Conservation (phyloP, 805 yeast species). For the Myxozyma vanderwaltii region DNA sequence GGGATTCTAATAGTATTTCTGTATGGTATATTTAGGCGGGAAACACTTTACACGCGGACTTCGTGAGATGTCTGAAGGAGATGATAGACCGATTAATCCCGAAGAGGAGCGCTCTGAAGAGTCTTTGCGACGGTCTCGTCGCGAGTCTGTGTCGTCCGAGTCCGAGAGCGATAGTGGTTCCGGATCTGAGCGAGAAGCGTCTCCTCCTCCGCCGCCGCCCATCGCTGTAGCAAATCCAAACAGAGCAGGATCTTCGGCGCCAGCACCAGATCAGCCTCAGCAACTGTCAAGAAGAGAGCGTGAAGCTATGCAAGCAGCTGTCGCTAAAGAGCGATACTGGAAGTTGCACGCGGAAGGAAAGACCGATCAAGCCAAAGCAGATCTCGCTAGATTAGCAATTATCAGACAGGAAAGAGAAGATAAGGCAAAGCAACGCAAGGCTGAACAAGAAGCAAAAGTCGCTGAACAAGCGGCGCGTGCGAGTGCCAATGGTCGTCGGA, state of each 20-base stretch:
- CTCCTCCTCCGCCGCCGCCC: constrained; percentile 32
- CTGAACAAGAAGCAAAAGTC: constrained; percentile 30
- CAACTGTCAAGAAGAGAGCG: constrained; percentile 30
- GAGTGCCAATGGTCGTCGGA: background rate
- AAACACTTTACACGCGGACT: constrained; percentile 31
- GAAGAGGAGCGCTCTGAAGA: background rate
- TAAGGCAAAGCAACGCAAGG: constrained; percentile 30
- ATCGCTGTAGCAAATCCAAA: constrained; percentile 29
- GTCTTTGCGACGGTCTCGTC: constrained; percentile 4
- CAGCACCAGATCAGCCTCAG: constrained; percentile 9
- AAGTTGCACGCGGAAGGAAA: constrained; percentile 34
- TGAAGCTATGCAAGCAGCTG: constrained; percentile 34
- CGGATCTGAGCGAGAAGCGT: background rate
- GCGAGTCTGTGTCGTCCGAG: constrained; percentile 7
- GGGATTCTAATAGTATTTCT: background rate
- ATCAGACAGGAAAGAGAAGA: constrained; percentile 34
- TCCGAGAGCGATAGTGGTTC: constrained; percentile 5
- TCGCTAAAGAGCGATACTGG: constrained; percentile 33
- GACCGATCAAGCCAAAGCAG: constrained; percentile 64
- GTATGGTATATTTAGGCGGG: constrained; percentile 27
- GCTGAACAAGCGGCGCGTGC: constrained; percentile 18
- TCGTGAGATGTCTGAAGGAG: constrained; percentile 11
- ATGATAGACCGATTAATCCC: constrained; percentile 8
- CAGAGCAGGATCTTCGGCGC: constrained; percentile 2
- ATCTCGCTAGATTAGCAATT: constrained; percentile 55